Evolutionary conservation across 345 rosid genomes (phyloP).

Genomic region (Citropsis articulata): DNA sequence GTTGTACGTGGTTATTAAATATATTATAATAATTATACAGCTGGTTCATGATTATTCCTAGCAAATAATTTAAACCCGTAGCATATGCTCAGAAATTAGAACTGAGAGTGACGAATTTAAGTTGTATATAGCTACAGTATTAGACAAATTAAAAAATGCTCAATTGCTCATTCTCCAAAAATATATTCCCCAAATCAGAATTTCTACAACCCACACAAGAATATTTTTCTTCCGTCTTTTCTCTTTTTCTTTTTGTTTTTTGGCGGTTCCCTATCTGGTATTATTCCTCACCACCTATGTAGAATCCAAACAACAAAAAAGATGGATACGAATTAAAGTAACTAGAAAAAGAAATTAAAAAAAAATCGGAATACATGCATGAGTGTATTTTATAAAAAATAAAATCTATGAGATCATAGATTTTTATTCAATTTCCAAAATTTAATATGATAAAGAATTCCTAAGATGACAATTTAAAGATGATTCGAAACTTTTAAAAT

Average conservation of each 20-base stretch:
- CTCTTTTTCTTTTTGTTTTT: background rate
- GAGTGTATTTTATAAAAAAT: background rate
- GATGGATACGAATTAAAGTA: slow-evolving; percentile 15
- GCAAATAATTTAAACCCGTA: background rate
- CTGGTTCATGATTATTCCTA: background rate
- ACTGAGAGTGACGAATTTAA: background rate
- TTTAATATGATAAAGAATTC: background rate
- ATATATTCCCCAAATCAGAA: slow-evolving; percentile 39
- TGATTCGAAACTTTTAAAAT: background rate
- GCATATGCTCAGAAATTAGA: background rate
- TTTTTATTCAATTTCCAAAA: background rate
- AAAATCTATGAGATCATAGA: background rate
- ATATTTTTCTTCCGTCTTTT: background rate
- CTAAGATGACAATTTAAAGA: background rate
- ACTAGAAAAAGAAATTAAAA: background rate
- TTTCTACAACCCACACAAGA: slow-evolving; percentile 25
- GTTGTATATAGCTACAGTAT: background rate
- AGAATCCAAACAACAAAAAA: slow-evolving; percentile 26
- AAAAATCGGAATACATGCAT: background rate
- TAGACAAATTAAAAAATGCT: background rate
- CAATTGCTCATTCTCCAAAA: background rate
- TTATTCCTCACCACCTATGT: slow-evolving; percentile 26
- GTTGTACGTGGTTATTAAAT: too few species aligned
- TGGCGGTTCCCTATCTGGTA: slow-evolving; percentile 24
- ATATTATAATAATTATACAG: too few species aligned